phyloP scores from a whole-genome alignment of 768 basidiomycete species.

The Leccinum fibrillosum region DNA sequence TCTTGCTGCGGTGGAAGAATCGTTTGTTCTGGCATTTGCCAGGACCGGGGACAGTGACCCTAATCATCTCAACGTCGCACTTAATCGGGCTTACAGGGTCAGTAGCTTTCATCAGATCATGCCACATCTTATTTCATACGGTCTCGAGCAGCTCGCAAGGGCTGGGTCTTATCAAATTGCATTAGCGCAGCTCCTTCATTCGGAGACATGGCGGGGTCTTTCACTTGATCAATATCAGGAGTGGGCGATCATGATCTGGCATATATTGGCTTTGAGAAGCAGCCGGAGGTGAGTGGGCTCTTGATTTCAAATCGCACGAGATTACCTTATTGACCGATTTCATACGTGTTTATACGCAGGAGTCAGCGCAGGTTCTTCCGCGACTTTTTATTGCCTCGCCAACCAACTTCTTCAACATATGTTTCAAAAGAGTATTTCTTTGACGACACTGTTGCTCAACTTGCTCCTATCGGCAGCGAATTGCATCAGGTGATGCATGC shows the following conservation, averaged over 20 bases:
- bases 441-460: slow-evolving; percentile 31
- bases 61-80: slow-evolving; percentile 53
- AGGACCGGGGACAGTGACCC: slow-evolving; percentile 56
- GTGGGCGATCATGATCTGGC: slow-evolving; percentile 80
- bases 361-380: slow-evolving; percentile 63
- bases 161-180: slow-evolving; percentile 66
- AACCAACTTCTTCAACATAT: slow-evolving; percentile 50
- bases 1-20: slow-evolving; percentile 64
- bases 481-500: slow-evolving; percentile 42
- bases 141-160: slow-evolving; percentile 52
- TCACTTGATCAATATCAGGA: slow-evolving; percentile 59
- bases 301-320: neutral
- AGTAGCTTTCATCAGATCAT: slow-evolving; percentile 11
- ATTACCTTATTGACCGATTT: slow-evolving; percentile 7
- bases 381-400: slow-evolving; percentile 61
- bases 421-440: slow-evolving; percentile 57
- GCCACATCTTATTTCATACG: slow-evolving; percentile 6
- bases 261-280: slow-evolving; percentile 64
- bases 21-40: slow-evolving; percentile 66
- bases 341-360: slow-evolving; percentile 27
- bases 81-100: slow-evolving; percentile 72
- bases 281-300: slow-evolving; percentile 57
- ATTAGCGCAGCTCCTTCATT: slow-evolving; percentile 60
- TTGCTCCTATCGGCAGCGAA: slow-evolving; percentile 40
- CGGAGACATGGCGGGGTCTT: slow-evolving; percentile 67